These are phyloP conservation scores for Claviceps sp. DNA, from an alignment of 2,329 filamentous ascomycete species.

Conservation along the genomic window DNA sequence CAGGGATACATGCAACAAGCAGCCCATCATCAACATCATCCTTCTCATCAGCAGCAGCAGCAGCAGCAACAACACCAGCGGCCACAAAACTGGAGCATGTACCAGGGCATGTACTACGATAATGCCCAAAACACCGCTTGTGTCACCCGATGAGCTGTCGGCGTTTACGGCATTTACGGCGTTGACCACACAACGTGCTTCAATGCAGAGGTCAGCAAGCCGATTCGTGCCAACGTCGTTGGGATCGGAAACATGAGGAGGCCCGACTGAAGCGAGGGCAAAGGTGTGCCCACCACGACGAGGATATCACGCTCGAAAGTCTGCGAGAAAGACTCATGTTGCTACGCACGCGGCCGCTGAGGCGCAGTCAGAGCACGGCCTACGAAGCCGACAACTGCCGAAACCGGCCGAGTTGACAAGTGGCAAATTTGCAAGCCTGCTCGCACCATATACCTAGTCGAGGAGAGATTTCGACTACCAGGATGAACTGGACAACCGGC, in stretches of 20 bases:
- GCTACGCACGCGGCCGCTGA: no score
- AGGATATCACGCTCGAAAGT: no score
- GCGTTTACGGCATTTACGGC: background rate
- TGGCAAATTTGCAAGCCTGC: background rate
- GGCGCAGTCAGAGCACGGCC: no score
- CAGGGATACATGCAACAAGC: slow-evolving; percentile 15
- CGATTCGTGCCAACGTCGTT: no score
- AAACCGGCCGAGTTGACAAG: background rate
- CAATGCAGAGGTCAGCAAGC: no score
- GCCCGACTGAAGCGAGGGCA: no score
- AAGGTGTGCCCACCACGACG: no score
- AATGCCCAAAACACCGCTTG: slow-evolving; percentile 6
- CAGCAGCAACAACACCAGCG: slow-evolving; percentile 17
- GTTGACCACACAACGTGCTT: background rate
- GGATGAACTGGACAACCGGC: background rate
- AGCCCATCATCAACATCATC: background rate
- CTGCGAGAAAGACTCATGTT: no score
- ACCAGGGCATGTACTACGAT: slow-evolving; percentile 18
- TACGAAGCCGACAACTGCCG: background rate
- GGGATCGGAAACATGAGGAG: no score
- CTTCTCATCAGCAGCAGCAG: slow-evolving; percentile 6
- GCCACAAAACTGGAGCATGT: slow-evolving; percentile 19
- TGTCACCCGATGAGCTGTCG: slow-evolving; percentile 1
- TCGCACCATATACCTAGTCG: background rate
- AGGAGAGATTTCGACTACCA: background rate